These are phyloP conservation scores for Fragaria vesca DNA, from an alignment of 306 rosid species.

Conservation along the genomic window DNA sequence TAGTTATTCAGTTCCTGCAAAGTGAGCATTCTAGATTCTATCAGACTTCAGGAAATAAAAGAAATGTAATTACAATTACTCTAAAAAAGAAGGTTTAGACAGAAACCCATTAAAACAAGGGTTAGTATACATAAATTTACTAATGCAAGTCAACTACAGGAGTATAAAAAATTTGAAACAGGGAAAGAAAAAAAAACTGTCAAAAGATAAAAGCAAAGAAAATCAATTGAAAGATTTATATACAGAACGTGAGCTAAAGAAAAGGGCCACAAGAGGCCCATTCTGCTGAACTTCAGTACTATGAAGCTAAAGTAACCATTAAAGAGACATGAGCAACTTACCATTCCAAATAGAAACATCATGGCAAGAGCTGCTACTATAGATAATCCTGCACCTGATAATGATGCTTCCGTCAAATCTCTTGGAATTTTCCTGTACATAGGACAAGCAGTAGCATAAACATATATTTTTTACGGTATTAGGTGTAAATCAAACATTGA, in stretches of 20 bases:
- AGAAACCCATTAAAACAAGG: background rate
- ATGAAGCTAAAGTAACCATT: slow-evolving; percentile 7
- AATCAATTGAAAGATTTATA: background rate
- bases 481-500: background rate
- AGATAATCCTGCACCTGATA: slow-evolving; percentile 96
- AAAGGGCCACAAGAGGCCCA: background rate
- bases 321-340: slow-evolving; percentile 30
- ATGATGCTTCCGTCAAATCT: slow-evolving; percentile 93
- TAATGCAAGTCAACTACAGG: background rate
- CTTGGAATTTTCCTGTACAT: slow-evolving; percentile 88
- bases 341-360: slow-evolving; percentile 98
- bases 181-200: too few relatives aligned
- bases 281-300: background rate
- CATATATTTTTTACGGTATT: background rate
- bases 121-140: background rate
- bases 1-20: slow-evolving; percentile 87
- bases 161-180: background rate
- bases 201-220: background rate
- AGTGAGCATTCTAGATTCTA: slow-evolving; percentile 9
- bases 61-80: background rate
- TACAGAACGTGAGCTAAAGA: background rate
- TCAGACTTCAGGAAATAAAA: slow-evolving; percentile 6
- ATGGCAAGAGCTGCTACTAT: slow-evolving; percentile 77
- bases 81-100: background rate
- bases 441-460: slow-evolving; percentile 16